A percentile compares a stretch with the other conserved stretches of the same genome.
phyloP scores from a whole-genome alignment of 2,329 filamentous ascomycete genomes.

The Phialocephala subalpina region DNA sequence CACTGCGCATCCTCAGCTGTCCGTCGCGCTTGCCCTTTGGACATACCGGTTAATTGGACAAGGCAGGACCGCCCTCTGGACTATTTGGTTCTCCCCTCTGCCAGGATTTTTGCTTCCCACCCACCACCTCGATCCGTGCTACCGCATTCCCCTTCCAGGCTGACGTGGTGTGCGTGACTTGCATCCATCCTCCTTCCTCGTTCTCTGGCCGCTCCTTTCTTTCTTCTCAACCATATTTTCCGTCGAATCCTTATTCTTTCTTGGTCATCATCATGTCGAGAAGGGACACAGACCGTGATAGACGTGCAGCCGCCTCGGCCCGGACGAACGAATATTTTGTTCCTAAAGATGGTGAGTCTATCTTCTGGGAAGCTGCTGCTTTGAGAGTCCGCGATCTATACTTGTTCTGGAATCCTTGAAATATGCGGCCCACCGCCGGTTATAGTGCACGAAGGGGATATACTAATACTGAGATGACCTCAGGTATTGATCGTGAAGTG shows the following conservation, averaged over 20 bases:
- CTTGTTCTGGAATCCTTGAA: no score
- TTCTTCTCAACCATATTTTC: constrained; percentile 43
- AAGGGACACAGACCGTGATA: constrained; percentile 37
- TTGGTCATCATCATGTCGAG: constrained; percentile 34
- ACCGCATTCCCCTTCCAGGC: constrained; percentile 39
- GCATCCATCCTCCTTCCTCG: constrained; percentile 40
- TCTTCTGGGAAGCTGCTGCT: no score
- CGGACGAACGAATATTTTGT: constrained; percentile 83
- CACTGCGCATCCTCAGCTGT: constrained; percentile 31
- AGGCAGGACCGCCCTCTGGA: constrained; percentile 30
- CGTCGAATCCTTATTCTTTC: constrained; percentile 31
- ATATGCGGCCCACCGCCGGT: no score
- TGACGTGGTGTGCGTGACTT: constrained; percentile 46
- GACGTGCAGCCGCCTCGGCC: constrained; percentile 46
- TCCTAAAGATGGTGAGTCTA: constrained; percentile 67
- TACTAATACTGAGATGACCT: no score
- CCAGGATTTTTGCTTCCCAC: constrained; percentile 33
- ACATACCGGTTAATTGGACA: constrained; percentile 27
- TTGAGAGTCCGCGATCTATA: no score
- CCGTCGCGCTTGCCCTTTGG: constrained; percentile 30
- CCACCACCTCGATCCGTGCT: constrained; percentile 32
- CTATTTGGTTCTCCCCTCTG: constrained; percentile 39
- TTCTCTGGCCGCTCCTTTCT: constrained; percentile 38
- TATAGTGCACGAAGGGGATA: no score
- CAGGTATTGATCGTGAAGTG: constrained; percentile 77